phyloP scores from a whole-genome alignment of 2,329 filamentous ascomycete genomes.

The Macrophomina pseudophaseolina region DNA sequence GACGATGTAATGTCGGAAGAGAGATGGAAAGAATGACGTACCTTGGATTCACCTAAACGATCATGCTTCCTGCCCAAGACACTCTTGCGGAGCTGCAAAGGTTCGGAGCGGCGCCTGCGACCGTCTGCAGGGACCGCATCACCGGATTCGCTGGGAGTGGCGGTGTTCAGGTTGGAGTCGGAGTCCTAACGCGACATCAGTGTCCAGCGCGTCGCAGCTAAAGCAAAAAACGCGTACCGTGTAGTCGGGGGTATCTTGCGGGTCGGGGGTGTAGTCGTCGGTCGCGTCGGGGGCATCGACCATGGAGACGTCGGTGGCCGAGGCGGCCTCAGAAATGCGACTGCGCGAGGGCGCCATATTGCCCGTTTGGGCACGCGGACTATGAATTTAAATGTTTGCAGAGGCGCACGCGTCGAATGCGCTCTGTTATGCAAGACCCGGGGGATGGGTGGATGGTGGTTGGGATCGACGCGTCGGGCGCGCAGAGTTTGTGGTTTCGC shows the following conservation, averaged over 20 bases:
- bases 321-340: slow-evolving; percentile 38
- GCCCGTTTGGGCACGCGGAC: slow-evolving; percentile 32
- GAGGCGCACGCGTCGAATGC: slow-evolving; percentile 19
- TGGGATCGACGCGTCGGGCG: slow-evolving; percentile 25
- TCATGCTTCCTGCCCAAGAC: slow-evolving; percentile 96
- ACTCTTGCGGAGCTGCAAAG: slow-evolving; percentile 85
- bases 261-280: slow-evolving; percentile 45
- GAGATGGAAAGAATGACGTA: slow-evolving; percentile 48
- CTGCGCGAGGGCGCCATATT: slow-evolving; percentile 46
- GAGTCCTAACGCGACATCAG: slow-evolving; percentile 58
- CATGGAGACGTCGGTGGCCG: slow-evolving; percentile 46
- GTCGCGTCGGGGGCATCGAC: slow-evolving; percentile 44
- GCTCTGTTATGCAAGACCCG: background rate
- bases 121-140: slow-evolving; percentile 73
- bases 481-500: slow-evolving; percentile 25
- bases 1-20: background rate
- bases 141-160: slow-evolving; percentile 83
- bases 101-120: slow-evolving; percentile 83
- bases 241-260: slow-evolving; percentile 67
- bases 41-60: slow-evolving; percentile 88
- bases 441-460: slow-evolving; percentile 20
- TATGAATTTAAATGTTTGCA: slow-evolving; percentile 15
- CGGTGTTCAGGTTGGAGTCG: slow-evolving; percentile 69
- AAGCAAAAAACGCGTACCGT: slow-evolving; percentile 50
- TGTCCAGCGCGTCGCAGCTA: slow-evolving; percentile 11